Base-by-base conservation (phyloP, 2,329 filamentous ascomycete species). In the Xylariaceae sp. region DNA sequence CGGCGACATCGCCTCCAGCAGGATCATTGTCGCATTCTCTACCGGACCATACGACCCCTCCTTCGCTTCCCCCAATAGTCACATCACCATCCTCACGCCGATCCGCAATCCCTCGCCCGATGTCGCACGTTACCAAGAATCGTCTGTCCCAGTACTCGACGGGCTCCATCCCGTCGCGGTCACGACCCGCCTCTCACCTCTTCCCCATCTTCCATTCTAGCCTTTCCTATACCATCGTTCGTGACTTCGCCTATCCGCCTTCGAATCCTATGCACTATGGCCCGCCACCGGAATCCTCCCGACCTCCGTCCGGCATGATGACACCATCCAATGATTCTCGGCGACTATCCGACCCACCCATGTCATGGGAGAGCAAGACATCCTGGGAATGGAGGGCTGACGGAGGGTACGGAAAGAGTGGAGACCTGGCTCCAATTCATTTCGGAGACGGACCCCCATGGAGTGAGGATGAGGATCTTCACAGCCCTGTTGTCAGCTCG, bases 391-490 rank as follows among this genome's bases (percentile, higher is more conserved):
- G 82, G 80, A 71, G 75, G 58, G 65, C 80, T 69, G 75, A 82
- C 66, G 73, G 68, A 44, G 76, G 80, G 39, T 81, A 83, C 63
- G 82, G 80, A 65, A 87, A 82, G 56, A 84, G 81, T 23, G 82
- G 89, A 66, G 88, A 92, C 69, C 80, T 95, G 13, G 88, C 90
- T 8, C 88, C 89, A 17, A 92, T 94, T 71, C 85, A 90, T 53
- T 93, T 94, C 68, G 89, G 85, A 3, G 91, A 94, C 71, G 92
- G 92, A 0, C 92, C 92, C 18, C 93, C 92, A 2, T 97, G 92
- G 77, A 96, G 91, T 73, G 92, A 97, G 75, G 92, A 97, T 70
- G 92, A 97, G 68, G 94, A 97, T 73, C 81, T 97, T 49, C 90
- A 94, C 70, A 96, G 92, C 71, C 92, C 92, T 0, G 90, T 96